These are phyloP conservation scores for Coemansia sp. DNA, from an alignment of 192 early-diverging fungal genomes.

Conservation along the genomic window DNA sequence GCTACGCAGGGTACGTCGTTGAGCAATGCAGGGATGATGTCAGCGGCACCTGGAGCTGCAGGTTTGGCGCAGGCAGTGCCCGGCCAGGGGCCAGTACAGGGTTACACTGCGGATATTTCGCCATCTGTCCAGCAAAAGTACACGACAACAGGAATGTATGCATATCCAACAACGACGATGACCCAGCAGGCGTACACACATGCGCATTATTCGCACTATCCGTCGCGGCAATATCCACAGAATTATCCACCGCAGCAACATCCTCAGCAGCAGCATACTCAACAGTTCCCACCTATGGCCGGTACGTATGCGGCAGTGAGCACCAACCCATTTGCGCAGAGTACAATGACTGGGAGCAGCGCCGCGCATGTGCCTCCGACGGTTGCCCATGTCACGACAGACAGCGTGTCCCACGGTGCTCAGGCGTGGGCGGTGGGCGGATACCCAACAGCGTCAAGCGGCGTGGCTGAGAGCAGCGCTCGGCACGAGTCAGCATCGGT, in stretches of 20 bases:
- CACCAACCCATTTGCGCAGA: conserved; percentile 9
- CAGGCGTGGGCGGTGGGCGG: conserved; percentile 14
- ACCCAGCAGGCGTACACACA: conserved; percentile 11
- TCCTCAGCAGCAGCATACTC: conserved; percentile 12
- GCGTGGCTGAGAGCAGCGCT: conserved; percentile 9
- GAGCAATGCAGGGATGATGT: conserved; percentile 13
- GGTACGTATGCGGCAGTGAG: conserved; percentile 1
- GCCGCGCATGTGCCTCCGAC: conserved; percentile 11
- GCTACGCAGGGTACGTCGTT: conserved; percentile 15
- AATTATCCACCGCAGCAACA: conserved; percentile 16
- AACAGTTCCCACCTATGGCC: not conserved
- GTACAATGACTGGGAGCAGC: conserved; percentile 8
- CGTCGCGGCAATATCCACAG: conserved; percentile 17
- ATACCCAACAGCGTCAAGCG: conserved; percentile 18
- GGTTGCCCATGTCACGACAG: conserved; percentile 3
- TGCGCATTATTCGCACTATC: conserved; percentile 23
- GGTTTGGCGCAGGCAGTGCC: not conserved
- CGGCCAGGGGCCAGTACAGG: not conserved
- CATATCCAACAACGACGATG: conserved; percentile 9
- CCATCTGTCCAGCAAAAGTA: not conserved
- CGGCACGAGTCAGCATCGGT: conserved; percentile 36
- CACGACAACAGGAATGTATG: conserved; percentile 9
- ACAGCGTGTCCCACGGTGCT: not conserved
- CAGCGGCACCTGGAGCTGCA: conserved; percentile 13
- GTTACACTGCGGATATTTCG: conserved; percentile 4